Base-by-base conservation (phyloP, 306 rosid genomes). In the Rosa rugosa region DNA sequence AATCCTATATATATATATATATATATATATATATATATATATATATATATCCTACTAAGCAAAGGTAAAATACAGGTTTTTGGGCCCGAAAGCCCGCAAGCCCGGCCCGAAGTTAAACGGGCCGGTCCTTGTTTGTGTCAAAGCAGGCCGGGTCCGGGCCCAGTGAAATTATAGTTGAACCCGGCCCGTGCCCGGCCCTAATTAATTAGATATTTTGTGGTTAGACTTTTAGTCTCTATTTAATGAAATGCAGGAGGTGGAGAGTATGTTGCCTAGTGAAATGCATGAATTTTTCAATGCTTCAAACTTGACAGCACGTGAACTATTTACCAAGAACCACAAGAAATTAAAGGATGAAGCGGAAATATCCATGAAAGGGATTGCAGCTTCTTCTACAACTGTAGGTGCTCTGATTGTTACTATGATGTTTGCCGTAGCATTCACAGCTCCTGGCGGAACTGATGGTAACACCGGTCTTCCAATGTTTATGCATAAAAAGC, bases 331-430 rank as follows among this genome's bases (percentile, higher is more conserved):
- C 0, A 8, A 11, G 10, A 56, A 34, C 2, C 93, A 89, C 11
- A 12, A 46, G 17, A 71, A 57, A 0, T 40, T 89, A 45, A 42
- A 69, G 0, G 20, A 71, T 2, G 77, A 78, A 0, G 91, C 83
- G 3, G 90, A 87, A 68, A 16, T 72, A 0, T 84, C 64, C 0
- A 57, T 3, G 0, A 57, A 57, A 22, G 64, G 1, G 12, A 3
- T 0, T n/a, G 64, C 64, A 57, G 0, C 2, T 5, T 83, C 86
- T 46, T 86, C 87, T 13, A 86, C 86, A 83, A 23, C 81, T 4
- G 88, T 86, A 44, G 73, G 89, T 5, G 79, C 92, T 0, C 67
- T 89, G 4, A 84, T 86, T 0, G 66, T 87, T 0, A 86, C 90
- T 0, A 86, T 81, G 0, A 87, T 86, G 25, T 83, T 89, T 17